Percentiles rank a stretch among this genome's conserved stretches.
Conservation (phyloP, 2,329 filamentous ascomycete species). For the Didymella sp. region DNA sequence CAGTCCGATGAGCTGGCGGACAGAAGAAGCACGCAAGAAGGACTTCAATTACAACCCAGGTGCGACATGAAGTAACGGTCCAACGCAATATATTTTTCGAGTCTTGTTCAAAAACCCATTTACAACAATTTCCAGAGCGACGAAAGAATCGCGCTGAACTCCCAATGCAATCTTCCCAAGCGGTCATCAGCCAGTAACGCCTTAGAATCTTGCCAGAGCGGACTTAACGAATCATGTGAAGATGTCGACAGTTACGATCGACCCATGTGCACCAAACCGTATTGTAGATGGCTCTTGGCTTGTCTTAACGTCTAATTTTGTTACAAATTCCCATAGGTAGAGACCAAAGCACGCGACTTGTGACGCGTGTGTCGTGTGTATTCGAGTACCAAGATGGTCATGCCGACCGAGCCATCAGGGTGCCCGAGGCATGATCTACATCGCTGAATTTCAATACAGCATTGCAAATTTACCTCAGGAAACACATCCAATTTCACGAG, state of each 20-base stretch:
- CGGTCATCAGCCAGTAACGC: conserved; percentile 1
- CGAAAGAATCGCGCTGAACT: conserved; percentile 8
- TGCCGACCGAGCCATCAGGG: conserved; percentile 31
- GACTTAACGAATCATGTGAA: not conserved
- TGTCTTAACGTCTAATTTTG: not conserved
- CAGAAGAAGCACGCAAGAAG: conserved; percentile 21
- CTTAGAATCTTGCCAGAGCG: not conserved
- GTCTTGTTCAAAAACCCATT: conserved; percentile 12
- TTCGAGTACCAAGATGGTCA: conserved; percentile 36
- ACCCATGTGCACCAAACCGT: not conserved
- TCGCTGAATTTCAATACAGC: conserved; percentile 1
- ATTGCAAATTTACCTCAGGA: not conserved
- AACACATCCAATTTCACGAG: no score
- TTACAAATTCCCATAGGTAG: not conserved
- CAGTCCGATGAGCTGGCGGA: conserved; percentile 22
- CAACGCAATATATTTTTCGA: conserved; percentile 16
- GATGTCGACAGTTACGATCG: not conserved
- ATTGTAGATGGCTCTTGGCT: not conserved
- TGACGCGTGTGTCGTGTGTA: conserved; percentile 5
- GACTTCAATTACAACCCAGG: conserved; percentile 21
- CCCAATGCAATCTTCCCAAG: conserved; percentile 12
- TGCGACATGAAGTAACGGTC: conserved; percentile 15
- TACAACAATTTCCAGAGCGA: conserved; percentile 16
- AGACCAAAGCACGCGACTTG: not conserved
- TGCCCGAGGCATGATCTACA: conserved; percentile 20